Evolutionary conservation across 2,329 filamentous ascomycete species (phyloP), one percentile per base, ranked within the genome.

Genomic region (Fusarium oxysporum): DNA sequence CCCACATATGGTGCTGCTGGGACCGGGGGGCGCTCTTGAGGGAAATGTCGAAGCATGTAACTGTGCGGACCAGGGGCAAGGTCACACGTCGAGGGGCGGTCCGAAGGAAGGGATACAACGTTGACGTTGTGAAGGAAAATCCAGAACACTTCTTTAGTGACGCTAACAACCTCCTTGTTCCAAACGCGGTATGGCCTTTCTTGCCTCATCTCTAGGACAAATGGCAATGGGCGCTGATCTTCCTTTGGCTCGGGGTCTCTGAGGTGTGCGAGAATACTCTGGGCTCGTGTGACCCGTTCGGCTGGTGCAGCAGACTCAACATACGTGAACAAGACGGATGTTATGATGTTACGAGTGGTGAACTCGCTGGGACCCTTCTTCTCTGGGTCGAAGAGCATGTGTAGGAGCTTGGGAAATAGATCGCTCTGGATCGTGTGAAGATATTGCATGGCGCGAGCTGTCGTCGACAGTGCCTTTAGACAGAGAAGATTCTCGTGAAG

Each of bases 61-160:
- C 86, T 86, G 73, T 88, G 88, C 40, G 81, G 81, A n/a, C 84
- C 64, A 55, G 50, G 56, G 57, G 81, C 35, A 81, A 80, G 54
- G 41, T 78, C 78, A 62, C 75, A 82, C 78, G 64, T 75, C 73
- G 75, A 61, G 51, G 68, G 78, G 70, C 68, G 74, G 17, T 85
- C 84, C 38, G 83, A 78, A 4, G 91, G 89, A 38, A 93, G 82
- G 28, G 94, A 88, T 41, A 98, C 89, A 50, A 98, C 92, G 77
- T 98, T 98, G 65, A 97, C 86, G 76, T 97, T 93, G 82, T 98
- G 96, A 60, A 98, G 87, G 84, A 98, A 99, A 80, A 98, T 98
- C 96, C 96, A 99, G 81, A 99, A 99, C 33, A 98, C 96, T 81
- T 99, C 96, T 82, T 98, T 98, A 45, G 95, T 97, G 53, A 98